Evolutionary conservation across 2,329 filamentous ascomycete species (phyloP), one percentile per base, ranked within the genome.

Genomic region (Hymenotorrendiella dingleyae): DNA sequence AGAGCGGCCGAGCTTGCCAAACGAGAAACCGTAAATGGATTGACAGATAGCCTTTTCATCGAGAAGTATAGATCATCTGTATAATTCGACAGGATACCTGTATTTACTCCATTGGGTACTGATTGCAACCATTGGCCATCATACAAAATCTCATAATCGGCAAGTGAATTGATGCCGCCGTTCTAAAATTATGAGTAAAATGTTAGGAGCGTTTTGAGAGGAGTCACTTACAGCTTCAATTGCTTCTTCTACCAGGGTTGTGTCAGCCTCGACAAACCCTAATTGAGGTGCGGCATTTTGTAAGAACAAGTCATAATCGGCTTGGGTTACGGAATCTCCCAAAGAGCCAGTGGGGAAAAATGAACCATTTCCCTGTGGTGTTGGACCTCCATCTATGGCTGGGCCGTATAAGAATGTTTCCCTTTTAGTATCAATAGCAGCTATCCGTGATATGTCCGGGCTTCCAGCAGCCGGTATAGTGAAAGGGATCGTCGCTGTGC

Each of bases 21-120:
- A 21, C 67, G 60, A 22, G 54, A 53, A 6, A 71, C 39, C 4
- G 56, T 48, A 39, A 65, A 70, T 0, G 69, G 68, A 40, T 66
- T 67, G 26, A 61, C 53, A 3, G 66, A 68, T 7, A 73, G 54
- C 9, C 69, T 60, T 47, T 71, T 65, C 69, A 72, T 73, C 4
- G 67, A 68, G 49, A 73, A 72, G 21, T 67, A 46, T 2, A 70
- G 52, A 48, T 73, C 70, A 39, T 68, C 60, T 0, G 68, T 72
- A 44, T 67, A 69, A 44, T 73, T 72, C 20, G 63, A 58, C 7
- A 67, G 51, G 8, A 67, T 61, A 10, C 70, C 64, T 22, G 58
- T 53, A 30, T 53, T 52, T 2, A 60, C 50, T 2, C 67, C 66
- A 8, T 49, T 52, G 0, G 68, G 65, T 4, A 66, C 54, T 1